Percentiles rank a stretch among this genome's conserved stretches.
Evolutionary conservation across 768 basidiomycete species (phyloP).

Genomic region (Pleurotus salmoneostramineus): DNA sequence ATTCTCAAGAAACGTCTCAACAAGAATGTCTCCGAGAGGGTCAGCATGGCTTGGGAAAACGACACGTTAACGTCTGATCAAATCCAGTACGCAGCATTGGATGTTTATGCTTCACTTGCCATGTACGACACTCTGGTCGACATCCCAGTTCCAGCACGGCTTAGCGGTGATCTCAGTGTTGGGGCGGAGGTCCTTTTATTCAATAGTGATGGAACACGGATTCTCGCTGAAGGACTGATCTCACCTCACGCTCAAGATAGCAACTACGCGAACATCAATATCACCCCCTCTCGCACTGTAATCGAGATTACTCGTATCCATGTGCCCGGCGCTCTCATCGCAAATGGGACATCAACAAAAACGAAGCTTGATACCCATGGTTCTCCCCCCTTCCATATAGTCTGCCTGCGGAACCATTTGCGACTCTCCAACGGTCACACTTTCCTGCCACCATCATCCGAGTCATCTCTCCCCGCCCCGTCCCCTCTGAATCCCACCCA

Average conservation of each 20-base stretch:
- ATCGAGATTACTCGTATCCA: background rate
- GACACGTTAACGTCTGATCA: slow-evolving; percentile 11
- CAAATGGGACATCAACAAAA: background rate
- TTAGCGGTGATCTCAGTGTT: slow-evolving; percentile 4
- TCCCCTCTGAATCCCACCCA: too few species aligned
- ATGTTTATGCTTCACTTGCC: slow-evolving; percentile 13
- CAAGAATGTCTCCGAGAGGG: slow-evolving; percentile 14
- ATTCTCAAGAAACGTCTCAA: slow-evolving; percentile 18
- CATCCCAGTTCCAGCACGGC: background rate
- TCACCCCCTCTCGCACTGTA: slow-evolving; percentile 19
- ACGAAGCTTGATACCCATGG: background rate
- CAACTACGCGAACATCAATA: background rate
- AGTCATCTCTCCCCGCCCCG: too few species aligned
- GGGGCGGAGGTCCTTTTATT: background rate
- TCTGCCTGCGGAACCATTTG: slow-evolving; percentile 3
- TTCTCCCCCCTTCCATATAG: slow-evolving; percentile 5
- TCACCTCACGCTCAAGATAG: background rate
- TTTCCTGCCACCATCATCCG: background rate
- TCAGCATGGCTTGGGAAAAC: slow-evolving; percentile 18
- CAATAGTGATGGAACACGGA: background rate
- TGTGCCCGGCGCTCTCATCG: background rate
- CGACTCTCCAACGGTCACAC: background rate
- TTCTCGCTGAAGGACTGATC: background rate
- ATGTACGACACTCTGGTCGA: slow-evolving; percentile 12
- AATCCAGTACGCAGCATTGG: slow-evolving; percentile 17